Base-by-base conservation (phyloP, 148 eudicot genomes). In the Mesembryanthemum crystallinum region DNA sequence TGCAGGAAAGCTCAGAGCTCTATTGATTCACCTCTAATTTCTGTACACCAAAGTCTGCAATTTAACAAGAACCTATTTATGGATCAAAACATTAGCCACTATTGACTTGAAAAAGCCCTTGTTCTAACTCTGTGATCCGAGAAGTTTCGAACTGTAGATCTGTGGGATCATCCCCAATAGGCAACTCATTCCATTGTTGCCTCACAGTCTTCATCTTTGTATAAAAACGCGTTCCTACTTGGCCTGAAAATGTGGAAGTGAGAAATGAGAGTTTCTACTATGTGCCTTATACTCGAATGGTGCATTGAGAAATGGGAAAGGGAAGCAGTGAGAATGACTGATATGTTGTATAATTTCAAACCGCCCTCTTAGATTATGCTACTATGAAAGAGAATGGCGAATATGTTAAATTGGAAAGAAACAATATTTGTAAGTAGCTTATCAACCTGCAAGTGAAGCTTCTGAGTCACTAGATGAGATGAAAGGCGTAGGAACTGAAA, bases 141-240 rank as follows among this genome's bases (percentile, higher is more conserved):
- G 71, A 2, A 8, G 73, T n/a, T 32, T 11, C 20, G 37, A 52
- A 63, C 17, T 54, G 71, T 25, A 18, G 58, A 72, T 28, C 72
- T 39, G 80, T 69, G 69, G 73, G 43, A 59, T 78, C 85, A 33
- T 47, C 60, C 58, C 74, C 81, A 59, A 49, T 67, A 8, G 64
- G 60, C 57, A 85, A 74, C 28, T 89, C 90, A 77, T 81, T 86
- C 96, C 93, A 91, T 43, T 83, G 88, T 76, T 90, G 88, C 76
- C 83, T 85, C 76, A 90, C 90, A 45, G 84, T 85, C 78, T 87
- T 87, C 21, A 80, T 72, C 78, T 82, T 82, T 17, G 93, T 91
- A 78, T 78, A 89, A 73, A 89, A 87, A 1, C 84, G 80, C 25
- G 79, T 74, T 69, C 89, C 93, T 30, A 78, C 74, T 78, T 87